phyloP scores from a whole-genome alignment of 176 grass and related monocot species.

The Ampelocalamus luodianensis region DNA sequence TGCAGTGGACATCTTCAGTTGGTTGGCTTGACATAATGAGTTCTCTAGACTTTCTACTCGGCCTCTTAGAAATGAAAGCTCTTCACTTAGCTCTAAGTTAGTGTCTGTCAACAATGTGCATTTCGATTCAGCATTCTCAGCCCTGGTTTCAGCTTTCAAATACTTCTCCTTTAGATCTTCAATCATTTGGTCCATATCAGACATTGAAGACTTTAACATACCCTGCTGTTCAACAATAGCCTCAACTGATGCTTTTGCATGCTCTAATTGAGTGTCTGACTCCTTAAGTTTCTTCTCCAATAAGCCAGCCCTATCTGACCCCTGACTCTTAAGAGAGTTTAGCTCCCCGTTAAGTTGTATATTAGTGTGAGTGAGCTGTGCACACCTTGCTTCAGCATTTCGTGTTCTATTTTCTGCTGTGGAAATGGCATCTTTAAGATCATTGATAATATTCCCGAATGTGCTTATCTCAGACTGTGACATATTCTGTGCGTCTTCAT shows the following conservation, averaged over 20 bases:
- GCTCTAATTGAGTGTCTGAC: constrained; percentile 75
- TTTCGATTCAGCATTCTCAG: constrained; percentile 78
- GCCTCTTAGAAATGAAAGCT: constrained; percentile 72
- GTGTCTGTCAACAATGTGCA: constrained; percentile 66
- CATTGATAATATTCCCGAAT: constrained; percentile 46
- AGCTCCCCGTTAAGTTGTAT: constrained; percentile 54
- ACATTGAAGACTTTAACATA: constrained; percentile 63
- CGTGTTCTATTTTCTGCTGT: constrained; percentile 60
- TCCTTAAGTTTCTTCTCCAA: constrained; percentile 67
- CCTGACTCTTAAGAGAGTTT: constrained; percentile 42
- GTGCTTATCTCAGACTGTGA: not conserved
- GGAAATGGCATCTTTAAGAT: constrained; percentile 51
- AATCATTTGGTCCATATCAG: constrained; percentile 80
- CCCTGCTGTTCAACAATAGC: constrained; percentile 71
- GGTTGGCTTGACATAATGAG: constrained; percentile 57
- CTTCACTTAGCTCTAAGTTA: constrained; percentile 78
- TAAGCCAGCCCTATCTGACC: constrained; percentile 59
- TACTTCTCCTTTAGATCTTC: constrained; percentile 68
- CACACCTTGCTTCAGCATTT: constrained; percentile 50
- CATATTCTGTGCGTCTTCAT: constrained; percentile 22
- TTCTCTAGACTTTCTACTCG: constrained; percentile 65
- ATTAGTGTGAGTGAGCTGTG: constrained; percentile 53
- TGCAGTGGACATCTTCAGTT: constrained; percentile 57
- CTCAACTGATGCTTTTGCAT: constrained; percentile 71
- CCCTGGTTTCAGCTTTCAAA: constrained; percentile 78